Evolutionary conservation across 306 rosid genomes (phyloP), one percentile per base, ranked within the genome.

Genomic region (Pueraria montana): DNA sequence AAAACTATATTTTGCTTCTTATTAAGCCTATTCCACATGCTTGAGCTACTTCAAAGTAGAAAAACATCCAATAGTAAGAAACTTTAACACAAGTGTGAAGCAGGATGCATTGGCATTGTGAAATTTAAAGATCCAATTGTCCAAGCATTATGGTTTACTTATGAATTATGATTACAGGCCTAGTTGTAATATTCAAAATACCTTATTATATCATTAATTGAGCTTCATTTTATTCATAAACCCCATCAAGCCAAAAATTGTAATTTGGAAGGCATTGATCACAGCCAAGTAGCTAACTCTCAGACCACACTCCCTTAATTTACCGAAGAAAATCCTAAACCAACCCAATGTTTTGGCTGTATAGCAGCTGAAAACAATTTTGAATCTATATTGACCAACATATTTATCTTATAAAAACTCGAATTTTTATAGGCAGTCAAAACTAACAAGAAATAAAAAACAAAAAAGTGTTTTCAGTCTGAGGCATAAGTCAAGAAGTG

Each of bases 1-100:
- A 74, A 56, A 82, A 74, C 27, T 38, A 72, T 17, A 66, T 43
- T 59, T 70, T 63, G 72, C 61, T 81, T 52, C 52, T 43, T 30
- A 46, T 26, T 26, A 21, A 30, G 78, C 52, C 42, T 46, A 65
- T 23, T 55, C 14, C 30, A 64, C 72, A 63, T 21, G 7, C 13
- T 32, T 46, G 59, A 49, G 52, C 72, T 63, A 65, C 55, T 72
- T 66, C 13, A 13, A 52, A 21, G 27, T 49, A 63, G 46, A 71
- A 30, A 62, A 27, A 14, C 43, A 13, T 0, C 17, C 1, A 11
- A 27, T 0, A 26, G 2, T 12, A 62, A 26, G 12, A 17, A 69
- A 61, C 24, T 67, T 12, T 61, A 34, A 61, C 14, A 82, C 17
- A 61, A 50, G 74, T 50, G 13, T 36, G 43, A 50, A 55, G 36